Evolutionary conservation across 106 monocot species (phyloP), one percentile per base, ranked within the genome.

Genomic region (Apostasia ramifera): DNA sequence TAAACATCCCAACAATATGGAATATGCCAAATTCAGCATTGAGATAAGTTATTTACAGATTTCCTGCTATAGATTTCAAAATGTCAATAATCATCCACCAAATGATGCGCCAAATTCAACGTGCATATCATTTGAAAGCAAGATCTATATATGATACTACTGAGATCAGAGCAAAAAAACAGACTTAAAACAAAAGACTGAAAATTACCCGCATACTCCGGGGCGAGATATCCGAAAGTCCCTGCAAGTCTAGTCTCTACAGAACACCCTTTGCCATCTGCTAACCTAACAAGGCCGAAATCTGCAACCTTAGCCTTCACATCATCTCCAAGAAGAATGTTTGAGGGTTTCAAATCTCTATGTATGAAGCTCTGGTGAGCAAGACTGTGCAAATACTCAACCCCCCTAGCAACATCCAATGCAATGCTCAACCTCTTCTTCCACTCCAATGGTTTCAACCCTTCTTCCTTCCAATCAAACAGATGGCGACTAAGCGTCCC

Each of bases 271-370:
- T 75, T 75, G 6, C 74, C 80, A 75, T 80, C 76, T 10, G 81
- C 81, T 50, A 81, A 73, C 26, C 81, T 71, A 43, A 81, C 81
- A 45, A 81, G 81, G 12, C 81, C 81, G 40, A 81, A 81, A 52
- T 81, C 81, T 15, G 81, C 76, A 13, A 82, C 81, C 69, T 82
- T 82, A 9, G 81, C 81, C 73, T 77, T 82, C 81, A 82, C 77
- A 66, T 77, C 77, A 60, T 82, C 77, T 14, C 77, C 81, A 43
- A 82, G 77, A 40, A 82, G 72, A 44, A 82, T 82, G 58, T 82
- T 82, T 9, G 77, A 73, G 5, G 81, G 81, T 65, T 82, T 82
- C 48, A 82, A 69, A 73, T 82, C 81, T 70, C 81, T 73, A 56
- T 82, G 81, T 56, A 82, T 82, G 50, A 82, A 82, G 44, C 81